Base-by-base conservation (phyloP, 1,284 basidiomycete species). In the Leccinum pallidistipes region DNA sequence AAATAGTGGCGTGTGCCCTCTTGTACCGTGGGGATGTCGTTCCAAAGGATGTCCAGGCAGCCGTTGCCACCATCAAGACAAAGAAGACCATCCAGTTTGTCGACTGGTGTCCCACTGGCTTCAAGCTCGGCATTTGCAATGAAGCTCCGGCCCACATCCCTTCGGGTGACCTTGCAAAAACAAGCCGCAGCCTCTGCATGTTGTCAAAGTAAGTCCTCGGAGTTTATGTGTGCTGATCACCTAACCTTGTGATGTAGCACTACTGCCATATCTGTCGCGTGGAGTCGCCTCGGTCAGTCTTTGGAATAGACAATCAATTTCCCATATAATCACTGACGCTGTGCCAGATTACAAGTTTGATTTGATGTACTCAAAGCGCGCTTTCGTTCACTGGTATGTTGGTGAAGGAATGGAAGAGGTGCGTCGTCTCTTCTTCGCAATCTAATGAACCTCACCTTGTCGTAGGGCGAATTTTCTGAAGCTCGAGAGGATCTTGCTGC, bases 321-420 rank as follows among this genome's bases (percentile, higher is more conserved):
- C 53, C 9, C 16, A 47, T 43, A 24, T 55, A 43, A 36, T 36
- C 14, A 50, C 29, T 74, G 27, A 77, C 43, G 38, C 36, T 53
- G 3, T 38, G 36, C 59, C 62, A 83, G 96, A 99, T 82, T 92
- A 97, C 86, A 99, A 99, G 81, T 99, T 99, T 77, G 97, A 99
- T 78, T 86, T 99, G 69, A 88, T 99, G 74, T 96, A 95, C 83
- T 95, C 94, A 60, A 97, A 97, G 82, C 92, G 95, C 77, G 94
- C 94, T 56, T 97, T 97, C 72, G 95, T 97, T 29, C 94, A 97
- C 80, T 97, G 94, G 94, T 98, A 98, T 75, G 95, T 97, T 67
- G 96, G 96, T 73, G 96, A 98, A 80, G 96, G 96, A 83, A 98
- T 98, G 96, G 96, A 98, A 80, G 96, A 98, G 77, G 81, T 82